Percentiles rank a stretch among this genome's conserved stretches.
These are phyloP conservation scores for Boletus barrowsii DNA, from an alignment of 768 basidiomycete species.

Conservation along the genomic window DNA sequence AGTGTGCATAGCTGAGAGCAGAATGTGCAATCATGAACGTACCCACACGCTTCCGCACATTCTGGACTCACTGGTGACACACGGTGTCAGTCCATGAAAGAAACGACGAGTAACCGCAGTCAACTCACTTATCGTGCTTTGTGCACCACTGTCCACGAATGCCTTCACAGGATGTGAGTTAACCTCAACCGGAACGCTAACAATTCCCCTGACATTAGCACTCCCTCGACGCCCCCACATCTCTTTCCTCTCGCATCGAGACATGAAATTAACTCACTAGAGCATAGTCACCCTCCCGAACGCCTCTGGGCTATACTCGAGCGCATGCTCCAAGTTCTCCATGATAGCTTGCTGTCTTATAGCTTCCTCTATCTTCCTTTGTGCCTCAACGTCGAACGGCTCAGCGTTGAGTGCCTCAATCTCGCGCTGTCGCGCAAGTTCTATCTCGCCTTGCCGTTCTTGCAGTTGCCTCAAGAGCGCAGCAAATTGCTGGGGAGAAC, in stretches of 20 bases:
- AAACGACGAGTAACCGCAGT: neutral
- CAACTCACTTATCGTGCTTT: slow-evolving; percentile 87
- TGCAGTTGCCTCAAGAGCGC: slow-evolving; percentile 64
- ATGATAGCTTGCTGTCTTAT: slow-evolving; percentile 86
- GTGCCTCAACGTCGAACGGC: slow-evolving; percentile 90
- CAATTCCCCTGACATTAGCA: slow-evolving; percentile 10
- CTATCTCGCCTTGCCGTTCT: slow-evolving; percentile 50
- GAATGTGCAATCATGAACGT: slow-evolving; percentile 24
- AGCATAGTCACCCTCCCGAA: slow-evolving; percentile 97
- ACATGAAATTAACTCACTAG: slow-evolving; percentile 59
- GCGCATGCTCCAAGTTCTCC: slow-evolving; percentile 91
- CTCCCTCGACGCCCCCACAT: slow-evolving; percentile 1
- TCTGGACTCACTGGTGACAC: slow-evolving; percentile 75
- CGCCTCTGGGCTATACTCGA: slow-evolving; percentile 89
- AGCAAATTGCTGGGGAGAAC: slow-evolving; percentile 72
- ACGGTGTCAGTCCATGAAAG: neutral
- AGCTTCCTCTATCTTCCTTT: slow-evolving; percentile 88
- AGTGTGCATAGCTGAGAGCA: neutral
- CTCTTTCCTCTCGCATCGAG: neutral
- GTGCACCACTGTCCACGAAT: slow-evolving; percentile 98
- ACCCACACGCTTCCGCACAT: slow-evolving; percentile 90
- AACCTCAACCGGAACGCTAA: slow-evolving; percentile 86
- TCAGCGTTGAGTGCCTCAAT: slow-evolving; percentile 75
- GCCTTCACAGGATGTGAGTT: slow-evolving; percentile 90
- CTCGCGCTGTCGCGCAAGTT: slow-evolving; percentile 57